A percentile compares a stretch with the other conserved stretches of the same genome.
Conservation (phyloP, 1,284 basidiomycete genomes). For the Cryptococcus depauperatus region DNA sequence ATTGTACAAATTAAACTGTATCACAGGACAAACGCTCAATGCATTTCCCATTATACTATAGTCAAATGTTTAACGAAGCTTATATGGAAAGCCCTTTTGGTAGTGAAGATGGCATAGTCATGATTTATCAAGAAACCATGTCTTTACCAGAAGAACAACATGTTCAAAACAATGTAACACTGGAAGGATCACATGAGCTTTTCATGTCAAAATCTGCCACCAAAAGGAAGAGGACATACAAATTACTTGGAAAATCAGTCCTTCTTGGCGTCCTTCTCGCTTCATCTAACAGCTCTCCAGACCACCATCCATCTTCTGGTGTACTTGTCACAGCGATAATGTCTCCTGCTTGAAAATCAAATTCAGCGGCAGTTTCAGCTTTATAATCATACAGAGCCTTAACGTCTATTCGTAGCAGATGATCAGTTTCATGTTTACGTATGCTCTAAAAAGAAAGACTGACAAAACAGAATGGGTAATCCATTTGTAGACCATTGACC, state of each 20-base stretch:
- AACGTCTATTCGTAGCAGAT: constrained; percentile 49
- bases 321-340: constrained; percentile 87
- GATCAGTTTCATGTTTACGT: neutral
- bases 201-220: neutral
- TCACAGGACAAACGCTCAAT: neutral
- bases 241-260: constrained; percentile 88
- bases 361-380: constrained; percentile 56
- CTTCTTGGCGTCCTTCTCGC: constrained; percentile 65
- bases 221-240: constrained; percentile 41
- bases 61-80: neutral
- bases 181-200: no score
- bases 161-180: constrained; percentile 4
- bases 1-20: neutral
- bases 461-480: constrained; percentile 43
- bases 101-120: neutral
- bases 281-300: constrained; percentile 66
- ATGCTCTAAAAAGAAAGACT: constrained; percentile 12
- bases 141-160: neutral
- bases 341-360: constrained; percentile 83
- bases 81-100: no score
- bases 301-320: constrained; percentile 94
- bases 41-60: neutral
- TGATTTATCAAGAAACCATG: neutral
- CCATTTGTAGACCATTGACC: constrained; percentile 43
- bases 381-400: constrained; percentile 87